Base-by-base conservation (phyloP, 768 basidiomycete species). In the Trametes villosa region DNA sequence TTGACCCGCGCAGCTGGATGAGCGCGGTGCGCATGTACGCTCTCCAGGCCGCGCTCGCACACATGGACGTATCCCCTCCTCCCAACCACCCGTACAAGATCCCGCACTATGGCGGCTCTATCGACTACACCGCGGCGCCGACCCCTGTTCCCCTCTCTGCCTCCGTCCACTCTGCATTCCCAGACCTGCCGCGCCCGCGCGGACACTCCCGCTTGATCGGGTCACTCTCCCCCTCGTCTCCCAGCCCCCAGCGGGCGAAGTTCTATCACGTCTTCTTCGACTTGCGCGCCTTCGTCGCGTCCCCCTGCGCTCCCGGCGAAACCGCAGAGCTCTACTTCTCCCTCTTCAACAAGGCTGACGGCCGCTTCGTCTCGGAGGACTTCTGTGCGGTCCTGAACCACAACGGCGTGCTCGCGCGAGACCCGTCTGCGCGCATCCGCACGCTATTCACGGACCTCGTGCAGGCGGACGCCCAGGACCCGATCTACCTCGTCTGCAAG, bases 281-380 rank as follows among this genome's bases (percentile, higher is more conserved):
- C 66, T 75, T 98, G 9, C 89, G 92, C 20, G 94, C 94, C 0
- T 95, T 98, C 70, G 89, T 96, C 31, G 96, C 94, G 17, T 90
- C 89, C 7, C 89, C 89, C 2, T 98, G 96, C 73, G 79, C 87
- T 0, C 89, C 96, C 0, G 95, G 94, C 11, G 96, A 98, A 75
- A 92, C 91, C 0, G 92, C 89, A 15, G 96, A 98, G 70, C 85
- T 98, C 3, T 93, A 87, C 70, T 97, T 98, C 77, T 95, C 94
- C 12, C 81, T 98, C 8, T 98, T 91, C 81, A 91, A 89, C 74
- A 89, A 91, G 70, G 82, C 84, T 51, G 91, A 90, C 51, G 82
- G 82, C 5, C 88, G 91, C 50, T 98, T 96, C 72, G 84, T 98
- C 41, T 95, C 94, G 0, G 96, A 98, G 74, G 96, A 98, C 12